phyloP scores from a whole-genome alignment of 78 protist genomes.

The Tieghemostelium lacteum region DNA sequence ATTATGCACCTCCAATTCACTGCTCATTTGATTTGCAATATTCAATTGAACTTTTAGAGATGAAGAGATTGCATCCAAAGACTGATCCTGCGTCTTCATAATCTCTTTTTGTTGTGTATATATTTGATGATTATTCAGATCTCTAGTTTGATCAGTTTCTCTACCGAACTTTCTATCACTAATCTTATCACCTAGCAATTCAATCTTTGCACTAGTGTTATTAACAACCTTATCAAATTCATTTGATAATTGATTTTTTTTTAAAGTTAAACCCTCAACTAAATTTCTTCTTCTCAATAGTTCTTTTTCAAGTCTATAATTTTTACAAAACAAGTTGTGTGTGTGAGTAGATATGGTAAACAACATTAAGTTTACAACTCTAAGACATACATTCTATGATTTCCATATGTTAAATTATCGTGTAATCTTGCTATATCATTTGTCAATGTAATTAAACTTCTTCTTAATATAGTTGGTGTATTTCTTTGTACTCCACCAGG shows the following conservation, averaged over 20 bases:
- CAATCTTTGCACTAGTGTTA: conserved; percentile 27
- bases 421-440: conserved; percentile 29
- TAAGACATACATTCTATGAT: conserved; percentile 19
- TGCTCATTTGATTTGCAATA: conserved; percentile 48
- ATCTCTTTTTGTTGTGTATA: conserved; percentile 2
- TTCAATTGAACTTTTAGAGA: conserved; percentile 42
- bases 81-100: conserved; percentile 49
- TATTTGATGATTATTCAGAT: conserved; percentile 24
- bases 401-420: conserved; percentile 54
- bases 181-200: conserved; percentile 20
- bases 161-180: not conserved
- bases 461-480: conserved; percentile 31
- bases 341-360: not conserved
- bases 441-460: not conserved
- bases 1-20: conserved; percentile 47
- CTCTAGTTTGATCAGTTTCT: conserved; percentile 39
- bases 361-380: not conserved
- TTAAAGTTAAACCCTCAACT: conserved; percentile 30
- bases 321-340: not conserved
- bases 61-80: conserved; percentile 41
- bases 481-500: not conserved
- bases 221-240: conserved; percentile 36
- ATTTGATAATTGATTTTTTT: conserved; percentile 35
- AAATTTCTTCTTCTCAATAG: conserved; percentile 31
- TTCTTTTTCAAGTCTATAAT: conserved; percentile 29